Conservation (phyloP, 2,329 filamentous ascomycete species). For the Torrubiellomyces zombiae region DNA sequence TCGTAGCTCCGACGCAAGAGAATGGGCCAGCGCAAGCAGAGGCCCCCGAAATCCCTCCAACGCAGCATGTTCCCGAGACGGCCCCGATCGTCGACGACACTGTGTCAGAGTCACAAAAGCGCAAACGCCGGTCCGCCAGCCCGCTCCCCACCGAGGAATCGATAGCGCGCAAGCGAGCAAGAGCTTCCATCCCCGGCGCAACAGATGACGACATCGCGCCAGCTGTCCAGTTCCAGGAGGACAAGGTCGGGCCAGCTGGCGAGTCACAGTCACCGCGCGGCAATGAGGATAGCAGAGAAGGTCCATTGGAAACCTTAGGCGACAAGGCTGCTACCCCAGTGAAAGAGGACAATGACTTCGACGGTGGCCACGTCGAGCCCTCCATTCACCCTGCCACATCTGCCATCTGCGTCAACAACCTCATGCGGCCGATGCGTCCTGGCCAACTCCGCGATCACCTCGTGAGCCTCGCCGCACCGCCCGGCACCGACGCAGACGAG, state of each 20-base stretch:
- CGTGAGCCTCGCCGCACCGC: conserved; percentile 46
- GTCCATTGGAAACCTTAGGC: too few relatives aligned
- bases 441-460: conserved; percentile 53
- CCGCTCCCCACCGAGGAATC: conserved; percentile 39
- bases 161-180: conserved; percentile 36
- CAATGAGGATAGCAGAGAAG: too few relatives aligned
- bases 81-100: too few relatives aligned
- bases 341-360: conserved; percentile 15
- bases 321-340: conserved; percentile 2
- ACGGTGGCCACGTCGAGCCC: conserved; percentile 26
- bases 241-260: too few relatives aligned
- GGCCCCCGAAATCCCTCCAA: too few relatives aligned
- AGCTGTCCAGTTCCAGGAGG: too few relatives aligned
- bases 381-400: conserved; percentile 56
- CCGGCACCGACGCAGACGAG: conserved; percentile 31
- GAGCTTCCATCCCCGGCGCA: conserved; percentile 12
- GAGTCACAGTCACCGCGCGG: too few relatives aligned
- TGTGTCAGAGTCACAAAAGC: conserved; percentile 41
- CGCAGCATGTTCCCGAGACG: too few relatives aligned
- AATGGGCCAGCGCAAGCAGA: too few relatives aligned
- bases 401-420: conserved; percentile 75
- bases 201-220: too few relatives aligned
- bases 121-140: conserved; percentile 49
- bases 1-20: too few relatives aligned
- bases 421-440: conserved; percentile 72